phyloP scores from a whole-genome alignment of 768 basidiomycete species.

The Tricholoma terreum region DNA sequence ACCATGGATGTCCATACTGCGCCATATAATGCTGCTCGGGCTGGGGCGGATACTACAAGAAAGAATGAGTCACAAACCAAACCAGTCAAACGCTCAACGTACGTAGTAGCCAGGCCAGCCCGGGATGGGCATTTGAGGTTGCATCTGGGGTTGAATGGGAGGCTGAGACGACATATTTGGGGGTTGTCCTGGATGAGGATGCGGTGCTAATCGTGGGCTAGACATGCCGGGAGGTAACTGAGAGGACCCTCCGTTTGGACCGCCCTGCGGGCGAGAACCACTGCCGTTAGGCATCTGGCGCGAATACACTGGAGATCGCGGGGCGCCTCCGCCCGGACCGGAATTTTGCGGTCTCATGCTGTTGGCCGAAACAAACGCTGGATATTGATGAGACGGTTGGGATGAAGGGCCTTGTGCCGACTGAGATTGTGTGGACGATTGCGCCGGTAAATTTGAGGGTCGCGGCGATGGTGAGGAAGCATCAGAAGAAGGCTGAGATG shows the following conservation, averaged over 20 bases:
- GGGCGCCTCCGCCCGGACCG: constrained; percentile 47
- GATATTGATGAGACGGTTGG: constrained; percentile 40
- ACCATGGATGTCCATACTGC: constrained; percentile 34
- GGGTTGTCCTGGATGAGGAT: constrained; percentile 52
- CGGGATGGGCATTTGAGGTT: constrained; percentile 37
- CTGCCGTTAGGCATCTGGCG: constrained; percentile 63
- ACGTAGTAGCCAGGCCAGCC: constrained; percentile 58
- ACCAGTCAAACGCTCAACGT: constrained; percentile 25
- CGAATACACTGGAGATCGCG: constrained; percentile 65
- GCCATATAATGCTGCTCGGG: constrained; percentile 45
- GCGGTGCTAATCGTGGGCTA: constrained; percentile 66
- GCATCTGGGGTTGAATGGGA: constrained; percentile 39
- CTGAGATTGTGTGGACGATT: constrained; percentile 36
- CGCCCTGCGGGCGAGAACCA: constrained; percentile 53
- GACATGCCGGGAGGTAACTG: constrained; percentile 51
- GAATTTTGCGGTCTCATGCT: constrained; percentile 44
- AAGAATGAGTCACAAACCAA: constrained; percentile 6
- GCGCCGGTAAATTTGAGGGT: constrained; percentile 50
- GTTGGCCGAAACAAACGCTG: constrained; percentile 45
- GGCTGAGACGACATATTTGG: constrained; percentile 46
- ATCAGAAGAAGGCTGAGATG: constrained; percentile 49
- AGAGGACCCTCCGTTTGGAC: constrained; percentile 53
- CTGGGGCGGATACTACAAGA: constrained; percentile 37
- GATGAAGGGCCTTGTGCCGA: constrained; percentile 34
- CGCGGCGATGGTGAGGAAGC: constrained; percentile 58